phyloP scores from a whole-genome alignment of 2,329 filamentous ascomycete species.

The Aspergillus aculeatinus region DNA sequence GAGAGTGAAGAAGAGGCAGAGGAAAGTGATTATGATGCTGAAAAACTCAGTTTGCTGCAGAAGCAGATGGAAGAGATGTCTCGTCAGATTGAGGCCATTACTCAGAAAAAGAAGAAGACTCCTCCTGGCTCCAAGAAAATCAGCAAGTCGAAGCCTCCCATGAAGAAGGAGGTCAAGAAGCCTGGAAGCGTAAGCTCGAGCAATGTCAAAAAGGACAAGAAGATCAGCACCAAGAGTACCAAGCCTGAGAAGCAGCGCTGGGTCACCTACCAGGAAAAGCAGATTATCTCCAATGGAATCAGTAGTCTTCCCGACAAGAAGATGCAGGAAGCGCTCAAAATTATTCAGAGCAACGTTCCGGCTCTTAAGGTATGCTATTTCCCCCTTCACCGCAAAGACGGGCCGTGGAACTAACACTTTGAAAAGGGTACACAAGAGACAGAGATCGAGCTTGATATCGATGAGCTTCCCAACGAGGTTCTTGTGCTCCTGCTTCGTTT shows the following conservation, averaged over 20 bases:
- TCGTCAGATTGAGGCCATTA: conserved; percentile 58
- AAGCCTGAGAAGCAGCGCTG: conserved; percentile 59
- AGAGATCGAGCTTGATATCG: conserved; percentile 51
- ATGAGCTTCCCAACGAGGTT: conserved; percentile 50
- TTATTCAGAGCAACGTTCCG: conserved; percentile 82
- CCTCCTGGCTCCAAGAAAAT: conserved; percentile 54
- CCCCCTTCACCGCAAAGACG: neutral
- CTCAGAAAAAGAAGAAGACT: conserved; percentile 61
- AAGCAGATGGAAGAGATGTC: conserved; percentile 73
- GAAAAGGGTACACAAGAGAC: conserved; percentile 44
- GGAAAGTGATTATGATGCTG: conserved; percentile 62
- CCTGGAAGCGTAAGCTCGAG: conserved; percentile 1
- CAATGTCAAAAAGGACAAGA: conserved; percentile 38
- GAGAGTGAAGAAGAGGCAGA: conserved; percentile 72
- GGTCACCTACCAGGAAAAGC: conserved; percentile 78
- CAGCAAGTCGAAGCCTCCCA: conserved; percentile 26
- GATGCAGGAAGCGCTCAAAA: conserved; percentile 76
- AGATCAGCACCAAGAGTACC: conserved; percentile 42
- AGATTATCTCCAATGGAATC: conserved; percentile 83
- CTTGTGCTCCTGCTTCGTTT: conserved; percentile 47
- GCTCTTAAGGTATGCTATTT: conserved; percentile 59
- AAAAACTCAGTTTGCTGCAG: conserved; percentile 65
- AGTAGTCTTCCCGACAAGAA: conserved; percentile 75
- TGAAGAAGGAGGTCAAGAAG: conserved; percentile 41
- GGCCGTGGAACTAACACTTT: conserved; percentile 12